A percentile compares a stretch with the other conserved stretches of the same genome.
These are phyloP conservation scores for Prunus yedoensis DNA, from an alignment of 331 rosid genomes.

Conservation along the genomic window DNA sequence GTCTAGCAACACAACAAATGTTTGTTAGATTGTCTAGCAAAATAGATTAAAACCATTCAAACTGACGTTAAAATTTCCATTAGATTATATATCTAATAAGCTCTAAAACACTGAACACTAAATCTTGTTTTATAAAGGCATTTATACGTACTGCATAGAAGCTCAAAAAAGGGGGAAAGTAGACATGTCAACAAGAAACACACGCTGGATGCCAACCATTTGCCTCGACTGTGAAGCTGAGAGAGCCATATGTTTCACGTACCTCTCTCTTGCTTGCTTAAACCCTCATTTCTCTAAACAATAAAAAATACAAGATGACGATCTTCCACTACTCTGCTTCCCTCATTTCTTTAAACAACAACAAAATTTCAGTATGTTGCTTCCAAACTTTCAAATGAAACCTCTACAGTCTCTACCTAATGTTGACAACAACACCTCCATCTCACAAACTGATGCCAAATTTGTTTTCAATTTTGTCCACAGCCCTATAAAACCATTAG, in stretches of 20 bases:
- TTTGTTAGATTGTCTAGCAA: too few relatives aligned
- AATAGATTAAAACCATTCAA: too few relatives aligned
- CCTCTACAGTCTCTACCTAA: conserved; percentile 12
- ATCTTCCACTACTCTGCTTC: conserved; percentile 1
- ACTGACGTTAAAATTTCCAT: too few relatives aligned
- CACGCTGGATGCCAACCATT: neutral
- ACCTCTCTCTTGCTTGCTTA: neutral
- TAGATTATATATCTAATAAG: too few relatives aligned
- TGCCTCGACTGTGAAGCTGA: neutral
- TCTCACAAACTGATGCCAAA: neutral
- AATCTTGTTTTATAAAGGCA: neutral
- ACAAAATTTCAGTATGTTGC: conserved; percentile 3
- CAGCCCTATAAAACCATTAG: conserved; percentile 11
- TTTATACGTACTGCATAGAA: too few relatives aligned
- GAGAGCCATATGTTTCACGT: neutral
- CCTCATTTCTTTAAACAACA: neutral
- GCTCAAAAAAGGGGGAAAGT: too few relatives aligned
- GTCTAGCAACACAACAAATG: too few relatives aligned
- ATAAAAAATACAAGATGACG: neutral
- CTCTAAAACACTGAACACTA: neutral
- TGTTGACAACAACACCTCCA: conserved; percentile 17
- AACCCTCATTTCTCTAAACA: neutral
- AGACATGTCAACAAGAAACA: neutral
- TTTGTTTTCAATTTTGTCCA: neutral
- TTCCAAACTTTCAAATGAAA: conserved; percentile 12